Percentiles rank a stretch among this genome's conserved stretches.
Conservation (phyloP, 1,139 yeast genomes). For the Ashbya aceris region DNA sequence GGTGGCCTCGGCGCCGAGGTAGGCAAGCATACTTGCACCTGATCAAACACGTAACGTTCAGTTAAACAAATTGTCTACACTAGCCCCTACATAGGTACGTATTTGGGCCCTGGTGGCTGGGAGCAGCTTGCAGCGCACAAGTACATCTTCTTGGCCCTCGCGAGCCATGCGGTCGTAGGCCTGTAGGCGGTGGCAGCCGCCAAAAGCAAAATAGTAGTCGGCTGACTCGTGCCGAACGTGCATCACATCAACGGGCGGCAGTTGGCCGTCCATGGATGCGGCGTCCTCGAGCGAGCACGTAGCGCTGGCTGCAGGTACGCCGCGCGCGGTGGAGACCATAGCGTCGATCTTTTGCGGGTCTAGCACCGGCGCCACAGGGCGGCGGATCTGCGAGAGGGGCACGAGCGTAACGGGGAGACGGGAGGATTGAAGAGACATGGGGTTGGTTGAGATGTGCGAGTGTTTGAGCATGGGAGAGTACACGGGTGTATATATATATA, state of each 20-base stretch:
- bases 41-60: background rate
- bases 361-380: constrained; percentile 80
- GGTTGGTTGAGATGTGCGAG: constrained; percentile 1
- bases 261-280: constrained; percentile 38
- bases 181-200: constrained; percentile 79
- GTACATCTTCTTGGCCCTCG: constrained; percentile 29
- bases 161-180: constrained; percentile 51
- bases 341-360: constrained; percentile 64
- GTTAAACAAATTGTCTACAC: constrained; percentile 49
- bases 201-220: constrained; percentile 66
- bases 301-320: constrained; percentile 52
- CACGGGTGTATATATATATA: too few relatives aligned
- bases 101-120: constrained; percentile 62
- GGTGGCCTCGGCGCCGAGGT: constrained; percentile 3
- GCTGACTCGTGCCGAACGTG: constrained; percentile 47
- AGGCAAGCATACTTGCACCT: constrained; percentile 1
- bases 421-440: constrained; percentile 43
- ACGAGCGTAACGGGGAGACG: constrained; percentile 43
- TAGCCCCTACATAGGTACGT: constrained; percentile 53
- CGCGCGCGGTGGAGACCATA: constrained; percentile 66
- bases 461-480: too few relatives aligned
- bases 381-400: constrained; percentile 54
- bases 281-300: constrained; percentile 51
- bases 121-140: constrained; percentile 54
- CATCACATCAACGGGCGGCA: constrained; percentile 72